Base-by-base conservation (phyloP, 2,329 filamentous ascomycete genomes). In the Verticillium isaacii region DNA sequence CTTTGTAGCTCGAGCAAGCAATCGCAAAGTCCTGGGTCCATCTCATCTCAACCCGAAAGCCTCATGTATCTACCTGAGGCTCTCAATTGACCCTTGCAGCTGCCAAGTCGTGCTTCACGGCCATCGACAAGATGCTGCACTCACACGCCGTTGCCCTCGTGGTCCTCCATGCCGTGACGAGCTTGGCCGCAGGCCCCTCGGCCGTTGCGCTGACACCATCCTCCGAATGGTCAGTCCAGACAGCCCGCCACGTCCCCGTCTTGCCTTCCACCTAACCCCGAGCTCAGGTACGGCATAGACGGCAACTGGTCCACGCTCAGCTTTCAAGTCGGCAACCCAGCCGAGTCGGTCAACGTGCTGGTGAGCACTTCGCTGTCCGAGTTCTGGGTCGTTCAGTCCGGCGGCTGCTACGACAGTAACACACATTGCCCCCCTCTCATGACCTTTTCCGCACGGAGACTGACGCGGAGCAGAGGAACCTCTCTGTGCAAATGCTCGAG, bases 241-340 rank as follows among this genome's bases (percentile, higher is more conserved):
- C n/a, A 19, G 11, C 25, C 23, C 45, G 9, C n/a, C 29, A 14
- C 45, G 9, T 9, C 5, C 29, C 4, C 19, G 19, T 7, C 32
- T 12, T 37, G 2, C 9, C 19, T 17, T 8, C 17, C 56, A 6
- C 23, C 66, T 69, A 41, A 69, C 65, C 34, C 14, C 32, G 23
- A 32, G 57, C 32, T 36, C 60, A 87, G 85, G 85, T 81, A 84
- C 64, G 87, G 87, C 57, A 80, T 84, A 66, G 89, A 91, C 70
- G 89, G 89, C 11, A 82, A 82, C 65, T 93, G 90, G 90, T 92
- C 89, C 17, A 85, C 88, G 7, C 85, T 91, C 66, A 80, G 78
- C 14, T 78, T 93, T 63, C 83, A 77, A 67, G 79, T 83, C 23
- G 87, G 86, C 58, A 77, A 74, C 8, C 68, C 70, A 15, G 61